Percentiles rank a stretch among this genome's conserved stretches.
Conservation (phyloP, 2,329 filamentous ascomycete genomes). For the Trichoderma harzianum region DNA sequence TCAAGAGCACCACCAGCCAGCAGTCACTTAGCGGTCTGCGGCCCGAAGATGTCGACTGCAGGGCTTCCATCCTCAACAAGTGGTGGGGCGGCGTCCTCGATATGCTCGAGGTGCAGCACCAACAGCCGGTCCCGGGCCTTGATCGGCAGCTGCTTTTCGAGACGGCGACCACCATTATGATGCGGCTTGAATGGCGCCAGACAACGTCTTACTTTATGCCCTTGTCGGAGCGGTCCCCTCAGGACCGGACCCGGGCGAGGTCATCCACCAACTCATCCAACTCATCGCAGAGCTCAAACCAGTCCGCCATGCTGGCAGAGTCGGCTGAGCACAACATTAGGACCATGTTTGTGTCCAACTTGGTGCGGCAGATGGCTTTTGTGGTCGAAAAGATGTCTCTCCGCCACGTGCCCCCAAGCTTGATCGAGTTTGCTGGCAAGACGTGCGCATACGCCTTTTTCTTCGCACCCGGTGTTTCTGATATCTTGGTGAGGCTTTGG, state of each 20-base stretch:
- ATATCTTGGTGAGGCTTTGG: conserved; percentile 81
- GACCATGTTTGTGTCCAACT: conserved; percentile 79
- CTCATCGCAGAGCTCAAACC: conserved; percentile 66
- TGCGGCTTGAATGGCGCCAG: conserved; percentile 80
- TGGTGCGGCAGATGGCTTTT: conserved; percentile 78
- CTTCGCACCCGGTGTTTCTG: conserved; percentile 82
- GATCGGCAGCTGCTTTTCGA: conserved; percentile 80
- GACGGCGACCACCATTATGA: conserved; percentile 77
- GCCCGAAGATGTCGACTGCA: conserved; percentile 79
- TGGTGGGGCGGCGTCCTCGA: conserved; percentile 87
- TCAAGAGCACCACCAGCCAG: conserved; percentile 67
- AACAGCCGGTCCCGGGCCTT: conserved; percentile 75
- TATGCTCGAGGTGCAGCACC: conserved; percentile 66
- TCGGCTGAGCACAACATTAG: conserved; percentile 86
- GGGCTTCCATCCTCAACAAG: conserved; percentile 76
- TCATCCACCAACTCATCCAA: conserved; percentile 51
- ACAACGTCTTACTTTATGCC: conserved; percentile 66
- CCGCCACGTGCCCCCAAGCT: conserved; percentile 60
- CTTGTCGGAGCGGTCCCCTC: conserved; percentile 52
- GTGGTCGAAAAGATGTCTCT: conserved; percentile 87
- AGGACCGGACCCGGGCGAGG: conserved; percentile 43
- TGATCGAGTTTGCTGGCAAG: conserved; percentile 85
- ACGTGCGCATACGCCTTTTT: conserved; percentile 91
- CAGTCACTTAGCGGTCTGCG: conserved; percentile 60
- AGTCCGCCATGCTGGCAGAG: conserved; percentile 50